Percentiles rank a stretch among this genome's conserved stretches.
These are phyloP conservation scores for Heliosperma pusillum DNA, from an alignment of 148 eudicot genomes.

Conservation along the genomic window DNA sequence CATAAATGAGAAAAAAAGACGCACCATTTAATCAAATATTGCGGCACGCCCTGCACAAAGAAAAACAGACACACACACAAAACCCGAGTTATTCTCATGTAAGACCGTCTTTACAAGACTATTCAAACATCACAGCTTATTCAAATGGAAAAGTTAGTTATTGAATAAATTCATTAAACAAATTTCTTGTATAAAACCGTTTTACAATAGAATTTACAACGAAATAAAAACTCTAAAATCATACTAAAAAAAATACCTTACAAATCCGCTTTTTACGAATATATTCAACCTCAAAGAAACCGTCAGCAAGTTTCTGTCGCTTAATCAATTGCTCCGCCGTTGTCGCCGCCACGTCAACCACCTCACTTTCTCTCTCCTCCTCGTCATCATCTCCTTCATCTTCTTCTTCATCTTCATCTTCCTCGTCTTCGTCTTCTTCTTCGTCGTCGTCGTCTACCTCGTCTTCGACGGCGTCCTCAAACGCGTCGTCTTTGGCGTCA, in stretches of 20 bases:
- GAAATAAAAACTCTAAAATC: background rate
- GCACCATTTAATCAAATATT: conserved; percentile 93
- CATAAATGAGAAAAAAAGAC: conserved; percentile 19
- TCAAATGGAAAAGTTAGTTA: background rate
- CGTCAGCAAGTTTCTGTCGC: conserved; percentile 70
- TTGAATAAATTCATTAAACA: too few relatives aligned
- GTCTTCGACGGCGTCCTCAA: background rate
- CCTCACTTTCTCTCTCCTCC: conserved; percentile 18
- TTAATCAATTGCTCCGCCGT: conserved; percentile 23
- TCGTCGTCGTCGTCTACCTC: conserved; percentile 10
- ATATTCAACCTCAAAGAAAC: conserved; percentile 74
- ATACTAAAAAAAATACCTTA: conserved; percentile 43
- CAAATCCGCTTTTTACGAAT: conserved; percentile 72
- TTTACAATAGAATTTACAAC: background rate
- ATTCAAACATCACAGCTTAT: conserved; percentile 13
- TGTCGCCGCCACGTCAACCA: conserved; percentile 10
- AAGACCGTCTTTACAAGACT: too few relatives aligned
- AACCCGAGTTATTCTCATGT: background rate
- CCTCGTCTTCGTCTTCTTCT: conserved; percentile 13
- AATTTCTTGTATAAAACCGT: too few relatives aligned
- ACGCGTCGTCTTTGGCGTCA: background rate
- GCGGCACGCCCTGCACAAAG: conserved; percentile 62
- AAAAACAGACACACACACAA: conserved; percentile 18
- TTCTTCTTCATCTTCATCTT: background rate
- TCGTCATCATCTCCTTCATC: conserved; percentile 21